A percentile compares a stretch with the other conserved stretches of the same genome.
phyloP scores from a whole-genome alignment of 495 filamentous ascomycete genomes.

The Lindgomyces ingoldianus region DNA sequence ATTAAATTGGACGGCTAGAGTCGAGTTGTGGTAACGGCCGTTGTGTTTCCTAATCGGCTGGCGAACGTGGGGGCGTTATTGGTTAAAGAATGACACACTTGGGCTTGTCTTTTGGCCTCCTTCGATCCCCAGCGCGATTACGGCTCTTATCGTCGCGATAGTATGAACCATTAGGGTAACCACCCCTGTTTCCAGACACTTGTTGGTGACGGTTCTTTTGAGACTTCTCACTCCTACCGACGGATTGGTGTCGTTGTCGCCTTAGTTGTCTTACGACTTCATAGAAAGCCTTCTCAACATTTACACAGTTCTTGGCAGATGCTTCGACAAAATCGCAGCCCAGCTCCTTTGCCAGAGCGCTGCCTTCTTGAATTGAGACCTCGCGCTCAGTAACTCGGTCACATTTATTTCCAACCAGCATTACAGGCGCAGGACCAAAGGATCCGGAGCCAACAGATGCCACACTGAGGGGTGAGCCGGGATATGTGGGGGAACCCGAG shows the following conservation, averaged over 20 bases:
- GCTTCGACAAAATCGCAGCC: constrained; percentile 98
- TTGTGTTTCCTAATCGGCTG: neutral
- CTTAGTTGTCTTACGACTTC: constrained; percentile 67
- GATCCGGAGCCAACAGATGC: constrained; percentile 59
- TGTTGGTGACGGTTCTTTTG: neutral
- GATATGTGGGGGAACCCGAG: constrained; percentile 66
- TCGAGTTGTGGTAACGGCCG: neutral
- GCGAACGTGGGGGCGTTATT: neutral
- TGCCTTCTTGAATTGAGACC: constrained; percentile 94
- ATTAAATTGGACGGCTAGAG: neutral
- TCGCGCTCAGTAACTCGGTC: constrained; percentile 93
- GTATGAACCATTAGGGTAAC: neutral
- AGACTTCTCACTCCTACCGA: neutral
- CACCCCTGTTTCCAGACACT: neutral
- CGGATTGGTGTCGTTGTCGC: constrained; percentile 19
- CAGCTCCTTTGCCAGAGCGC: constrained; percentile 84
- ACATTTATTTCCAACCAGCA: constrained; percentile 98
- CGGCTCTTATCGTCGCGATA: neutral
- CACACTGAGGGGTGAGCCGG: constrained; percentile 68
- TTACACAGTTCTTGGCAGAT: constrained; percentile 98
- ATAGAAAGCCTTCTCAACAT: constrained; percentile 98
- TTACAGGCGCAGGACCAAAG: constrained; percentile 78
- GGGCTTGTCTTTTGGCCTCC: constrained; percentile 5
- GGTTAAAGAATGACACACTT: constrained; percentile 34
- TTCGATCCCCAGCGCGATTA: neutral